Evolutionary conservation across 805 yeast species (phyloP).

Genomic region (Teunomyces barrocoloradensis): DNA sequence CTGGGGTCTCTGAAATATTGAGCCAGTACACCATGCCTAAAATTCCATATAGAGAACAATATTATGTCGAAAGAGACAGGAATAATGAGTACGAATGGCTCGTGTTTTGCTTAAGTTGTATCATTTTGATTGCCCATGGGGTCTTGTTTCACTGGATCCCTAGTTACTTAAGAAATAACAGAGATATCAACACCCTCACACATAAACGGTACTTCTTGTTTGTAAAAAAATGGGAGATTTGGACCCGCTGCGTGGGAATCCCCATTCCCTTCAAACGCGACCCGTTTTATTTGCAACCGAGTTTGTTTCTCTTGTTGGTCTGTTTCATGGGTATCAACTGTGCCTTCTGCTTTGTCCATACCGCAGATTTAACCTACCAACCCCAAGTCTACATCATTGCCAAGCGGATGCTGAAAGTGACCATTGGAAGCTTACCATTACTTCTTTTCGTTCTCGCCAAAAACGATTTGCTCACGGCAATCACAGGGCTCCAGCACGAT

Average conservation of each 20-base stretch:
- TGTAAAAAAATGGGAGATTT: conserved; percentile 24
- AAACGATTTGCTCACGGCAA: conserved; percentile 35
- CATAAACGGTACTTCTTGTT: conserved; percentile 23
- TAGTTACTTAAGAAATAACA: conserved; percentile 21
- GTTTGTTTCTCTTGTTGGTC: conserved; percentile 28
- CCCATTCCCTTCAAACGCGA: conserved; percentile 17
- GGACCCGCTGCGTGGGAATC: conserved; percentile 26
- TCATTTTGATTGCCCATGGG: conserved; percentile 35
- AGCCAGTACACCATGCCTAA: not conserved
- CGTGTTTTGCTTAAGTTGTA: conserved; percentile 23
- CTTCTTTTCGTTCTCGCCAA: conserved; percentile 37
- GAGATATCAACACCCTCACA: conserved; percentile 15
- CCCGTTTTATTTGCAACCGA: conserved; percentile 40
- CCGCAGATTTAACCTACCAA: conserved; percentile 38
- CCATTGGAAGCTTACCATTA: conserved; percentile 39
- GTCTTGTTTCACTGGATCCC: conserved; percentile 44
- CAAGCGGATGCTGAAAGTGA: conserved; percentile 41
- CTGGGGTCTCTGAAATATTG: not conserved
- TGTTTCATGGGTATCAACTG: conserved; percentile 28
- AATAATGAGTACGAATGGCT: conserved; percentile 38
- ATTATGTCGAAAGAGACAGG: conserved; percentile 35
- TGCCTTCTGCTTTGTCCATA: conserved; percentile 27
- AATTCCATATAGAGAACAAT: conserved; percentile 39
- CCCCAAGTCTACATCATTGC: conserved; percentile 39
- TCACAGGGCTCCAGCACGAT: conserved; percentile 44